phyloP scores from a whole-genome alignment of 176 grass and related monocot genomes.

The Triticum urartu region DNA sequence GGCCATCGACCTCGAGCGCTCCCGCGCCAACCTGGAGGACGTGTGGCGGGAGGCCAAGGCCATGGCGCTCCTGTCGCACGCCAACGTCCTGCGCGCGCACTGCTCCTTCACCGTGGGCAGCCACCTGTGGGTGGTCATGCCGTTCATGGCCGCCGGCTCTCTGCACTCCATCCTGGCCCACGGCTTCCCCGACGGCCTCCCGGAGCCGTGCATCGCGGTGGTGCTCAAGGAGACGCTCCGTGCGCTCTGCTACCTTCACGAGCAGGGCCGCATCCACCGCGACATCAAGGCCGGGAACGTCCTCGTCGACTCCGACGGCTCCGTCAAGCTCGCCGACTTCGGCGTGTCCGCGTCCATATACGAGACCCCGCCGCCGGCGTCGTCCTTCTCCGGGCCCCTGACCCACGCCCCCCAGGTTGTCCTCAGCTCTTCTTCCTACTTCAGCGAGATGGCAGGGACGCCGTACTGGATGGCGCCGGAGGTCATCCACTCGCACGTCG shows the following conservation, averaged over 20 bases:
- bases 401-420: neutral
- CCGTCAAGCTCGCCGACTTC: conserved; percentile 89
- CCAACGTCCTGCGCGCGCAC: conserved; percentile 83
- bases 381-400: conserved; percentile 15
- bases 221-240: conserved; percentile 70
- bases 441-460: conserved; percentile 80
- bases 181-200: conserved; percentile 62
- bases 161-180: conserved; percentile 77
- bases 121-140: conserved; percentile 93
- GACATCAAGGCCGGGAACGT: conserved; percentile 94
- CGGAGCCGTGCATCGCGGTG: conserved; percentile 63
- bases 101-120: conserved; percentile 88
- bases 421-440: conserved; percentile 45
- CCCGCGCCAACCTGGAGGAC: conserved; percentile 75
- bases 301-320: conserved; percentile 71
- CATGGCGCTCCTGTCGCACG: conserved; percentile 75
- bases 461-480: conserved; percentile 98
- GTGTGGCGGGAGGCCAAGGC: conserved; percentile 89
- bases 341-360: conserved; percentile 95
- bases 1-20: conserved; percentile 77
- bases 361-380: conserved; percentile 35
- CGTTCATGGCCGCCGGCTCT: conserved; percentile 88
- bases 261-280: conserved; percentile 83
- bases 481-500: conserved; percentile 89
- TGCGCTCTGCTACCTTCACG: conserved; percentile 83